Evolutionary conservation across 2,329 filamentous ascomycete genomes (phyloP), one percentile per base, ranked within the genome.

Genomic region (Xylaria sp.): DNA sequence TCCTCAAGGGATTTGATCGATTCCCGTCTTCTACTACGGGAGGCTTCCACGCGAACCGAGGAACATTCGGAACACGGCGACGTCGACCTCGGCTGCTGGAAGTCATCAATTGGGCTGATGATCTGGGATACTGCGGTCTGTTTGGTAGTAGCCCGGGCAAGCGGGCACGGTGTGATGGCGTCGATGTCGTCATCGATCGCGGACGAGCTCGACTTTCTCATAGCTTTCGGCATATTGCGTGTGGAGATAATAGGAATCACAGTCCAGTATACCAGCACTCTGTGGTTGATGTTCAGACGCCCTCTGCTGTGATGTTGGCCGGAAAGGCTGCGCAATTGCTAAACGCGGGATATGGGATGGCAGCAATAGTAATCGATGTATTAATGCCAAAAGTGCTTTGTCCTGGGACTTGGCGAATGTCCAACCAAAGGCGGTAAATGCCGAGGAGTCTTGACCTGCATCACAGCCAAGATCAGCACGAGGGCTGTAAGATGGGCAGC

Each of bases 81-180:
- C 1, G 56, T 50, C 9, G 66, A 69, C 29, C 66, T 62, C 5
- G 54, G 60, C 21, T 52, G 53, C 29, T 52, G 56, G 39, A 59
- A 53, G 26, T 56, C 58, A 7, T 51, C 52, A 17, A 63, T 57
- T 20, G 59, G 38, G 20, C 13, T 38, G 46, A 52, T 47, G 13
- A 48, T 40, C 24, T 48, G 43, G 29, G 53, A 41, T 40, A 34
- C 2, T 20, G 42, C 21, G n/a, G 56, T 51, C 49, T 44, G 37
- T 16, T 50, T 21, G 13, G 56, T 19, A 21, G 46, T 26, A 39
- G 19, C 38, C 20, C 48, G 43, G 1, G 39, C 19, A 18, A 62
- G 50, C 4, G 68, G 67, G 42, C 69, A 71, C 4, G 69, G 69
- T 19, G 69, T 71, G 37, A 71, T 71, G 17, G 69, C 69, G 49